These are phyloP conservation scores for Acrodontium crateriforme DNA, from an alignment of 2,329 filamentous ascomycete genomes.

Conservation along the genomic window DNA sequence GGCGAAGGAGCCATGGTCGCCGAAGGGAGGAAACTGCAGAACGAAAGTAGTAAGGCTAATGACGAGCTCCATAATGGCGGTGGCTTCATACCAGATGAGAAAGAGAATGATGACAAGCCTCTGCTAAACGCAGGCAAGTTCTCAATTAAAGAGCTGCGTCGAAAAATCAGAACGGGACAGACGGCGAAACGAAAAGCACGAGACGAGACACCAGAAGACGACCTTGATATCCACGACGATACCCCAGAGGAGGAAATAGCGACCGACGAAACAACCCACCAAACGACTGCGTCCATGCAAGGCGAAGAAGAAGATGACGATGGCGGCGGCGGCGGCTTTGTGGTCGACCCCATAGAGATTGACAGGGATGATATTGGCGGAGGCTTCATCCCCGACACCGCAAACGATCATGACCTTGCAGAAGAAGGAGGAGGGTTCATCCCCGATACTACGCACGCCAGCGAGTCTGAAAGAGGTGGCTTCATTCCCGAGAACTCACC, in stretches of 20 bases:
- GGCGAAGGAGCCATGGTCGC: conserved; percentile 5
- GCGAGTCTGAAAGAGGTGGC: too few relatives aligned
- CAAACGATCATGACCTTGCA: background rate
- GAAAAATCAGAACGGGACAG: background rate
- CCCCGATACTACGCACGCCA: too few relatives aligned
- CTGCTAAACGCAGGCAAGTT: conserved; percentile 13
- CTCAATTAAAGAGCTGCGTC: conserved; percentile 5
- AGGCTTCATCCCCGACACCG: conserved; percentile 5
- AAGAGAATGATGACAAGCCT: conserved; percentile 31
- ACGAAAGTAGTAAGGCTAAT: conserved; percentile 9
- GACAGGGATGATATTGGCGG: conserved; percentile 5
- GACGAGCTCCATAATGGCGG: conserved; percentile 22
- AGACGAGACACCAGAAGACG: conserved; percentile 4
- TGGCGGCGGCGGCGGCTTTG: conserved; percentile 1
- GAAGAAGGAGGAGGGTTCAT: conserved; percentile 4
- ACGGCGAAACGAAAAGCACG: background rate
- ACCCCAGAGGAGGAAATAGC: conserved; percentile 1
- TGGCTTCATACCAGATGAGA: conserved; percentile 20
- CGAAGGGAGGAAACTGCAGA: conserved; percentile 12
- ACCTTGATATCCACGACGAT: conserved; percentile 13
- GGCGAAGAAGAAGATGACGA: conserved; percentile 4
- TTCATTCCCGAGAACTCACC: too few relatives aligned
- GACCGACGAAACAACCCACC: background rate
- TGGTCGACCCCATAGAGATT: conserved; percentile 1
- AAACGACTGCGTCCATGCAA: too few relatives aligned